A percentile compares a stretch with the other conserved stretches of the same genome.
Evolutionary conservation across 176 grass and related monocot genomes (phyloP).

Genomic region (Carex littledalei): DNA sequence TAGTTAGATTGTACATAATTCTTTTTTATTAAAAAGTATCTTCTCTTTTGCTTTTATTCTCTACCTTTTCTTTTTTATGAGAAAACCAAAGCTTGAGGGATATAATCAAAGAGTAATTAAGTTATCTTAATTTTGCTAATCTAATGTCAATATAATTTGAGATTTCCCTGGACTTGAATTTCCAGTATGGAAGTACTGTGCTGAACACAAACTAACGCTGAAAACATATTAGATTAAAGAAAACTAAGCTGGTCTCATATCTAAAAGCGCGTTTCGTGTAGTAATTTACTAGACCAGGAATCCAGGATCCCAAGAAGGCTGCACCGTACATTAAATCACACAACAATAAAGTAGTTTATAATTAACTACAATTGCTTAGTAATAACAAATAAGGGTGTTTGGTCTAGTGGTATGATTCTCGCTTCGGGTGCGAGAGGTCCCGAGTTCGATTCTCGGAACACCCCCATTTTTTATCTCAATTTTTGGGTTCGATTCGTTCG

Average conservation of each 20-base stretch:
- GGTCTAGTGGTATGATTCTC: conserved; percentile 78
- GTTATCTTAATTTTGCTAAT: not conserved
- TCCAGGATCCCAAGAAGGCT: too few relatives aligned
- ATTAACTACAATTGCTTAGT: too few relatives aligned
- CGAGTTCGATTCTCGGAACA: conserved; percentile 66
- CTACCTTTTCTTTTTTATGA: not conserved
- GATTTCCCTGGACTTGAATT: not conserved
- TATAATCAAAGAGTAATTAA: not conserved
- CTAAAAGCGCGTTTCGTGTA: conserved; percentile 43
- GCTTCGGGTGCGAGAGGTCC: conserved; percentile 64
- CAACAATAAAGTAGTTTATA: too few relatives aligned
- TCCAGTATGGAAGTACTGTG: not conserved
- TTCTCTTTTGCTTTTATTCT: not conserved
- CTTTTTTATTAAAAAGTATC: not conserved
- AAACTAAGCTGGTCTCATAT: not conserved
- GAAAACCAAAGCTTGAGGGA: not conserved
- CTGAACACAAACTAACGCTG: not conserved
- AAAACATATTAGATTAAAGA: not conserved
- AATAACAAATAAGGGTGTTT: conserved; percentile 23
- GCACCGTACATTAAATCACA: too few relatives aligned
- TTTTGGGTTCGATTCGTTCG: not conserved
- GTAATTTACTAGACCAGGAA: not conserved
- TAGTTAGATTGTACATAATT: not conserved
- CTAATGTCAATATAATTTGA: not conserved
- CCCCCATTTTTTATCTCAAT: not conserved